Percentiles rank a stretch among this genome's conserved stretches.
These are phyloP conservation scores for Castanospermum australe DNA, from an alignment of 306 rosid genomes.

Conservation along the genomic window DNA sequence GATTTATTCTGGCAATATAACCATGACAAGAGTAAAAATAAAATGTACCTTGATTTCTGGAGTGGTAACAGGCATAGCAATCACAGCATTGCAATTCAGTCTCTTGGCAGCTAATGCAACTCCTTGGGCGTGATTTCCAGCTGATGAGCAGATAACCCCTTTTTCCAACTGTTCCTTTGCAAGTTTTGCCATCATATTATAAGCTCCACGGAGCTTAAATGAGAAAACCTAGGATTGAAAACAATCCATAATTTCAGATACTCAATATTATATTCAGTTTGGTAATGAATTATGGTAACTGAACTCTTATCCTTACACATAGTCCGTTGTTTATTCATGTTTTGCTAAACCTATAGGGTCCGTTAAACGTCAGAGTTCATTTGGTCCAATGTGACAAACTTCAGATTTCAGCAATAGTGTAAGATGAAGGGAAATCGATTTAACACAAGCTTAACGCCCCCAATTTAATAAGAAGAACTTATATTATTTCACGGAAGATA, in stretches of 20 bases:
- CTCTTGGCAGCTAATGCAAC: constrained; percentile 89
- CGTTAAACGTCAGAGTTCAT: not conserved
- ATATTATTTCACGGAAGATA: not conserved
- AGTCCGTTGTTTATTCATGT: not conserved
- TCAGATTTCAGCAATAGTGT: not conserved
- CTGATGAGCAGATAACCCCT: constrained; percentile 96
- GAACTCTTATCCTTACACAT: not conserved
- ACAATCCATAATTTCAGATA: constrained; percentile 1
- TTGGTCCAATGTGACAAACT: not conserved
- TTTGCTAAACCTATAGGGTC: not conserved
- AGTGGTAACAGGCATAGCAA: constrained; percentile 89
- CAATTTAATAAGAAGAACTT: not conserved
- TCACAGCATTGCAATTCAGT: constrained; percentile 72
- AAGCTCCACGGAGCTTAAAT: constrained; percentile 95
- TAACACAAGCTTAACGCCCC: not conserved
- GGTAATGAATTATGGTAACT: no score
- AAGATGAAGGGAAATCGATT: not conserved
- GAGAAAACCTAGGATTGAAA: constrained; percentile 69
- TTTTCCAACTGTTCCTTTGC: constrained; percentile 57
- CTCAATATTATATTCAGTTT: not conserved
- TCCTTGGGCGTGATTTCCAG: constrained; percentile 99
- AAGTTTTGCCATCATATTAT: constrained; percentile 96
- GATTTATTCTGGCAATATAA: not conserved
- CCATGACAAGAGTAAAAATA: not conserved
- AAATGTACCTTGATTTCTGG: constrained; percentile 84